Percentiles rank a stretch among this genome's conserved stretches.
Evolutionary conservation across 352 stramenopile species (phyloP).

Genomic region (Blastocystis sp.): DNA sequence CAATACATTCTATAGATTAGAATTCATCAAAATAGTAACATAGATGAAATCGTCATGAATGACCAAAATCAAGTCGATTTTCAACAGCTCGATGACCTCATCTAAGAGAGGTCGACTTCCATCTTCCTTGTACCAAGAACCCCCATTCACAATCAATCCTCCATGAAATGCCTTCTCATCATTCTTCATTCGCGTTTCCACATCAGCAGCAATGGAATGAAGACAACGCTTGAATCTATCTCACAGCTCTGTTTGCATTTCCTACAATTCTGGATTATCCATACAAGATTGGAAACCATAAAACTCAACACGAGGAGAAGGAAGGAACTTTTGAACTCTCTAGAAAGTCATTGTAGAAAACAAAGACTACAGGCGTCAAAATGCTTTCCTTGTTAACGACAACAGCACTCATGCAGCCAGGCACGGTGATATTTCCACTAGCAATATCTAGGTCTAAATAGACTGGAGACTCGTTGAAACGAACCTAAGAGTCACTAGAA

Average conservation of each 20-base stretch:
- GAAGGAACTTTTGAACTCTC: constrained; percentile 44
- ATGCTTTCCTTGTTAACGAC: not conserved
- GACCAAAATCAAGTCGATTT: constrained; percentile 35
- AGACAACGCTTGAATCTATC: constrained; percentile 11
- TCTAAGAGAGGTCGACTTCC: not conserved
- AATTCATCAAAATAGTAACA: not conserved
- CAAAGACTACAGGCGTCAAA: not conserved
- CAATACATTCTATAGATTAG: not conserved
- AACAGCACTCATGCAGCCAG: constrained; percentile 1
- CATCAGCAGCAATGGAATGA: not conserved
- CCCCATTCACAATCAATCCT: constrained; percentile 40
- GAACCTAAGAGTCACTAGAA: constrained; percentile 10
- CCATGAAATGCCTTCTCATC: constrained; percentile 35
- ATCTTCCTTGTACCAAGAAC: constrained; percentile 52
- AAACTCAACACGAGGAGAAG: constrained; percentile 13
- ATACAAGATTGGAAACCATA: constrained; percentile 47
- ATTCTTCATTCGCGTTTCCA: not conserved
- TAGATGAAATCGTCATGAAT: constrained; percentile 37
- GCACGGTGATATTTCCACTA: constrained; percentile 35
- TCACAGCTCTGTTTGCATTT: not conserved
- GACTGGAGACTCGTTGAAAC: constrained; percentile 15
- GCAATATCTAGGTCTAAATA: constrained; percentile 36
- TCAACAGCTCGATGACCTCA: constrained; percentile 15
- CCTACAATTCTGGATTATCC: constrained; percentile 34
- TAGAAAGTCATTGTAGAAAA: not conserved